Conservation (phyloP, 1,284 basidiomycete species). For the Pascua guehoae region DNA sequence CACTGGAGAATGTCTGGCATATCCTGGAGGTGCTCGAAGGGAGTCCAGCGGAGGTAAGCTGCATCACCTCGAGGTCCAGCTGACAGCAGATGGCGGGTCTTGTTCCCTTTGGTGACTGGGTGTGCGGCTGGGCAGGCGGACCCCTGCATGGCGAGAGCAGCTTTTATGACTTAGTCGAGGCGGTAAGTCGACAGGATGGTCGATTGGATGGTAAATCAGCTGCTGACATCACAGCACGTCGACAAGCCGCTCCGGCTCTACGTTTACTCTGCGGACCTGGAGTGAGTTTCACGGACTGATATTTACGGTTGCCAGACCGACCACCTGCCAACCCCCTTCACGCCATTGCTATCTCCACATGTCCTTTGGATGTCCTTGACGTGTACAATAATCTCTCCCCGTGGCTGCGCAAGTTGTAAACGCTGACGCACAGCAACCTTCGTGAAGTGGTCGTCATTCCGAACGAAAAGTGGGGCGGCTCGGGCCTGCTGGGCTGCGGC, state of each 20-base stretch:
- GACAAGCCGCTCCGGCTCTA: constrained; percentile 58
- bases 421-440: constrained; percentile 60
- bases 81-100: constrained; percentile 54
- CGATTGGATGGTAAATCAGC: neutral
- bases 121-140: constrained; percentile 92
- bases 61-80: neutral
- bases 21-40: constrained; percentile 94
- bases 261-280: constrained; percentile 18
- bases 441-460: constrained; percentile 88
- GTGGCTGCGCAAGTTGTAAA: too few relatives aligned
- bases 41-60: constrained; percentile 74
- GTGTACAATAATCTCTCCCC: too few relatives aligned
- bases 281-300: constrained; percentile 57
- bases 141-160: constrained; percentile 87
- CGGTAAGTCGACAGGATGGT: constrained; percentile 52
- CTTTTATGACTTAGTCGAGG: constrained; percentile 94
- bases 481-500: constrained; percentile 86
- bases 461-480: constrained; percentile 92
- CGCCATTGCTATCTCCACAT: constrained; percentile 8
- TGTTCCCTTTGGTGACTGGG: constrained; percentile 83
- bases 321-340: constrained; percentile 7
- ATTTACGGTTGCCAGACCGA: neutral
- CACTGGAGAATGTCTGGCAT: constrained; percentile 94
- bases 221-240: constrained; percentile 62
- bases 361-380: constrained; percentile 8